These are phyloP conservation scores for Ganoderma lingzhi DNA, from an alignment of 1,284 basidiomycete species.

Conservation along the genomic window DNA sequence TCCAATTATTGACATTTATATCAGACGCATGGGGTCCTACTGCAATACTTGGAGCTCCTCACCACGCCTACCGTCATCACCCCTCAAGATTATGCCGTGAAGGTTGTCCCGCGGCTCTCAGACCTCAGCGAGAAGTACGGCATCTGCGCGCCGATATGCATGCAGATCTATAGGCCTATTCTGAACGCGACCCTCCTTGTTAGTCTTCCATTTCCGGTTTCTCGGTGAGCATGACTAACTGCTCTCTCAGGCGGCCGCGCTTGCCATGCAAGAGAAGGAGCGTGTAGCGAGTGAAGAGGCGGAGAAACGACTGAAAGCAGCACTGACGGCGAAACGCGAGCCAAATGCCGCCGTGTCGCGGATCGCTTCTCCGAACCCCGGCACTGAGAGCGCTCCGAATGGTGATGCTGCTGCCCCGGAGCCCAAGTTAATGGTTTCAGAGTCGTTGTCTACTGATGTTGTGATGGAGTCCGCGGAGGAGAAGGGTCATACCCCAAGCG, in stretches of 20 bases:
- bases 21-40: slow-evolving; percentile 79
- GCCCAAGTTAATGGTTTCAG: slow-evolving; percentile 43
- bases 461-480: slow-evolving; percentile 52
- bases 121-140: slow-evolving; percentile 80
- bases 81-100: slow-evolving; percentile 68
- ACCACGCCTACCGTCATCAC: slow-evolving; percentile 68
- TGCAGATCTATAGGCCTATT: slow-evolving; percentile 91
- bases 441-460: slow-evolving; percentile 49
- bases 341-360: slow-evolving; percentile 63
- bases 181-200: slow-evolving; percentile 73
- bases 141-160: slow-evolving; percentile 84
- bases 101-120: slow-evolving; percentile 73
- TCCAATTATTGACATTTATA: slow-evolving; percentile 40
- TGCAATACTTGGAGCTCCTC: slow-evolving; percentile 80
- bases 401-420: slow-evolving; percentile 44
- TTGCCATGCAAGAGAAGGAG: slow-evolving; percentile 70
- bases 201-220: slow-evolving; percentile 36
- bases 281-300: slow-evolving; percentile 72
- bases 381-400: slow-evolving; percentile 41
- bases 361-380: slow-evolving; percentile 63
- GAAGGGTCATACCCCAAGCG: slow-evolving; percentile 24
- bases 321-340: slow-evolving; percentile 78
- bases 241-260: slow-evolving; percentile 56
- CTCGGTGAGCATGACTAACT: not conserved
- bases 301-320: slow-evolving; percentile 79